phyloP scores from a whole-genome alignment of 164 flowering plant genomes.

The Magnolia kwangsiensis region DNA sequence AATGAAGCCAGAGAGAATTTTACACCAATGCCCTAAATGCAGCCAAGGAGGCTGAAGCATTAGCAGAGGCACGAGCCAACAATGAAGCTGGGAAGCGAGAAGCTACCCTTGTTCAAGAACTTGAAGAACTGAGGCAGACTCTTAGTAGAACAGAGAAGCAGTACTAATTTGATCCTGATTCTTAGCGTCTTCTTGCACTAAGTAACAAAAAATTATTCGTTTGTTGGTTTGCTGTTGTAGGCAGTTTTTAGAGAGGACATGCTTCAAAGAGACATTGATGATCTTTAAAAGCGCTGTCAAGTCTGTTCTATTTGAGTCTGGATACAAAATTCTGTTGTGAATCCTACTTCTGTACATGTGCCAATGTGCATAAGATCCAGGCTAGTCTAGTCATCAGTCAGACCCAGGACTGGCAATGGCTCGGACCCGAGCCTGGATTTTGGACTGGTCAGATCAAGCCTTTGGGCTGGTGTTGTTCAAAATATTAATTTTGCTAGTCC shows the following conservation, averaged over 20 bases:
- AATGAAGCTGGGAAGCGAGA: conserved; percentile 94
- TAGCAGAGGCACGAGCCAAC: conserved; percentile 93
- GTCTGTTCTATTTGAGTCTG: conserved; percentile 31
- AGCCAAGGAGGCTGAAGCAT: conserved; percentile 93
- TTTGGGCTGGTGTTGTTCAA: too few species aligned
- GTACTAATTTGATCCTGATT: conserved; percentile 29
- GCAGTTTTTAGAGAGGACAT: conserved; percentile 88
- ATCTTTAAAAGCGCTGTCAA: conserved; percentile 93
- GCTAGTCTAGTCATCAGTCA: too few species aligned
- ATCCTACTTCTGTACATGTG: too few species aligned
- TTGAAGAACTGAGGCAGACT: conserved; percentile 91
- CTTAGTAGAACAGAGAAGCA: conserved; percentile 87
- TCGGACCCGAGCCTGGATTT: too few species aligned
- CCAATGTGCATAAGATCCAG: too few species aligned
- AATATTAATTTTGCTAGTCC: too few species aligned
- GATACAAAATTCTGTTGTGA: too few species aligned
- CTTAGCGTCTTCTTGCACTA: neutral
- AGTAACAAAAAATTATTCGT: neutral
- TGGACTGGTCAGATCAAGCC: too few species aligned
- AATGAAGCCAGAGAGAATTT: conserved; percentile 59
- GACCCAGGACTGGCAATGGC: too few species aligned
- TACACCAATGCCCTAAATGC: conserved; percentile 77
- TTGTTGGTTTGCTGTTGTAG: conserved; percentile 38
- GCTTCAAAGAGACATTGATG: conserved; percentile 85
- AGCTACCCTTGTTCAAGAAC: conserved; percentile 82